Conservation (phyloP, 148 eudicot genomes). For the Vaccinium macrocarpon region DNA sequence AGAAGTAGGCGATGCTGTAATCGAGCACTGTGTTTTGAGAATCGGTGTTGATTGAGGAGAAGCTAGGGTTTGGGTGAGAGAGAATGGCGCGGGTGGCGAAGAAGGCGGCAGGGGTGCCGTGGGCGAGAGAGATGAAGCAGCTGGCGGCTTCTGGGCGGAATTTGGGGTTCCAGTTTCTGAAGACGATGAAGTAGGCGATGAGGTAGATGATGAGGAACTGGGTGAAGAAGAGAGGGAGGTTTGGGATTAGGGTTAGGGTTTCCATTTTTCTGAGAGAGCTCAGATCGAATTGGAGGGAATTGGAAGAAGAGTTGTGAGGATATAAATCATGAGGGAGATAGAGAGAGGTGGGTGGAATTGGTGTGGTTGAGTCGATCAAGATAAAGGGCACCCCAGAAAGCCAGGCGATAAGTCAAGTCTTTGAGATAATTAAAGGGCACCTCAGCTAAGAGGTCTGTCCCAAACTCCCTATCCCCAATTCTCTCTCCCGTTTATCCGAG, state of each 20-base stretch:
- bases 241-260: constrained; percentile 13
- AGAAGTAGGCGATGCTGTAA: constrained; percentile 73
- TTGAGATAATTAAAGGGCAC: too few relatives aligned
- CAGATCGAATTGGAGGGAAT: not conserved
- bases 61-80: constrained; percentile 24
- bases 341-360: too few relatives aligned
- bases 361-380: too few relatives aligned
- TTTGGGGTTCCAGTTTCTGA: constrained; percentile 52
- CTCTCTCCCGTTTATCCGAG: too few relatives aligned
- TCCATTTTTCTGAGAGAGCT: constrained; percentile 17
- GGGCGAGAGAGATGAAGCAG: constrained; percentile 61
- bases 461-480: too few relatives aligned
- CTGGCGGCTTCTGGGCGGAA: constrained; percentile 76
- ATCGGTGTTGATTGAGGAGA: constrained; percentile 47
- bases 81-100: constrained; percentile 42
- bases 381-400: too few relatives aligned
- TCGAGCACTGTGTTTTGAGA: constrained; percentile 49
- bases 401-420: too few relatives aligned
- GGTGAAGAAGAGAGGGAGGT: constrained; percentile 42
- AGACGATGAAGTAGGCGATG: constrained; percentile 41
- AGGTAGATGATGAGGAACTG: constrained; percentile 49
- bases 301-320: not conserved
- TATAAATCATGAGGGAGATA: too few relatives aligned
- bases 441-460: too few relatives aligned
- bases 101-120: constrained; percentile 79